These are phyloP conservation scores for Apiotrichum siamense DNA, from an alignment of 1,284 basidiomycete genomes.

Conservation along the genomic window DNA sequence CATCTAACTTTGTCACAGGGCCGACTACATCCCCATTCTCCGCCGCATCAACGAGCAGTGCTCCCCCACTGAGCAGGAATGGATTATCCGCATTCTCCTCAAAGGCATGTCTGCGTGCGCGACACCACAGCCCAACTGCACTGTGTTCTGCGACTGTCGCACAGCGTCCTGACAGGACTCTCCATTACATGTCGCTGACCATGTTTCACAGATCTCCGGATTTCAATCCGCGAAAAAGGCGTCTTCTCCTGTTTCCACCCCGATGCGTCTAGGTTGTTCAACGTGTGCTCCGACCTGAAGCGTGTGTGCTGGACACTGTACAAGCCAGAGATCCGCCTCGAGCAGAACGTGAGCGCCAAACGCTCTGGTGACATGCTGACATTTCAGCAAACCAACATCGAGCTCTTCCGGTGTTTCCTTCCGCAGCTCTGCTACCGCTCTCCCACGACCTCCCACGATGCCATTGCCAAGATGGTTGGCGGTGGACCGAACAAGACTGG, in stretches of 20 bases:
- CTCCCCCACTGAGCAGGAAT: slow-evolving; percentile 76
- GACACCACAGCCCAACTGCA: too few relatives aligned
- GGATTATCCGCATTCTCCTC: slow-evolving; percentile 86
- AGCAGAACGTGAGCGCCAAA: slow-evolving; percentile 51
- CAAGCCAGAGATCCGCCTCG: slow-evolving; percentile 42
- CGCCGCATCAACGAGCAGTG: slow-evolving; percentile 68
- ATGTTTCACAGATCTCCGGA: slow-evolving; percentile 49
- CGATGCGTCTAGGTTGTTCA: slow-evolving; percentile 83
- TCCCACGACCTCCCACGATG: slow-evolving; percentile 62
- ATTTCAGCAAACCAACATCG: slow-evolving; percentile 75
- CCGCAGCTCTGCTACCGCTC: slow-evolving; percentile 90
- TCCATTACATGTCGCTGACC: too few relatives aligned
- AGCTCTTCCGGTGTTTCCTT: slow-evolving; percentile 74
- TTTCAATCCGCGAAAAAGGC: slow-evolving; percentile 61
- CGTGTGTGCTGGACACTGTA: slow-evolving; percentile 64
- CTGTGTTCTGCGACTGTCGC: too few relatives aligned
- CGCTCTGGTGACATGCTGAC: neutral
- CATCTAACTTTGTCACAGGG: slow-evolving; percentile 58
- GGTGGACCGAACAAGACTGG: slow-evolving; percentile 52
- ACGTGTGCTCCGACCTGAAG: slow-evolving; percentile 89
- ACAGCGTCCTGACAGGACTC: too few relatives aligned
- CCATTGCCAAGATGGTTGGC: slow-evolving; percentile 74
- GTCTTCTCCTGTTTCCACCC: slow-evolving; percentile 83
- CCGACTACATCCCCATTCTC: slow-evolving; percentile 65
- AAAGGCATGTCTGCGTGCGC: slow-evolving; percentile 56